Percentiles rank a stretch among this genome's conserved stretches.
Conservation (phyloP, 2,329 filamentous ascomycete species). For the Talaromyces verruculosus region DNA sequence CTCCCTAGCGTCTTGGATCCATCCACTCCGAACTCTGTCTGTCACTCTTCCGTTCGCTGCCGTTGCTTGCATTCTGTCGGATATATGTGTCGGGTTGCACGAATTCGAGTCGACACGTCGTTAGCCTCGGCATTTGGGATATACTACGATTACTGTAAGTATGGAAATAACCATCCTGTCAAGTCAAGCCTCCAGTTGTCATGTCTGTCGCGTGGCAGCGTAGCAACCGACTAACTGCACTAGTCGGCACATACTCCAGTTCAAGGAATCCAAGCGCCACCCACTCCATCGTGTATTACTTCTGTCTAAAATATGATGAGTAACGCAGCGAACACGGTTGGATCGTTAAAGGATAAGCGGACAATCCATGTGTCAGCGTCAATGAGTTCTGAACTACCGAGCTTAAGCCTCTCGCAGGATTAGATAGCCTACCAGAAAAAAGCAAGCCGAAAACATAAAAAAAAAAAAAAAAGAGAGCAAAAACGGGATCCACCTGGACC, state of each 20-base stretch:
- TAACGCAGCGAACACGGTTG: neutral
- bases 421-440: neutral
- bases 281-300: neutral
- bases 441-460: neutral
- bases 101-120: neutral
- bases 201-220: conserved; percentile 1
- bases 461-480: conserved; percentile 1
- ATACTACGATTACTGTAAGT: neutral
- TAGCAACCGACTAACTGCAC: neutral
- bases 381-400: neutral
- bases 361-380: neutral
- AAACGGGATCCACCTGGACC: neutral
- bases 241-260: neutral
- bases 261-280: neutral
- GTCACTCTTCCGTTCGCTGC: neutral
- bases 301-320: neutral
- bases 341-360: neutral
- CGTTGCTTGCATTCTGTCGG: neutral
- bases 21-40: neutral
- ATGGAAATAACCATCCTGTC: neutral
- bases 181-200: neutral
- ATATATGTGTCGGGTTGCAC: neutral
- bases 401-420: neutral
- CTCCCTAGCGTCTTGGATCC: conserved; percentile 8
- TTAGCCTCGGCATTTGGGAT: neutral